A percentile compares a stretch with the other conserved stretches of the same genome.
Evolutionary conservation across 2,329 filamentous ascomycete species (phyloP).

Genomic region (Stagonosporopsis cucurbitacearum): DNA sequence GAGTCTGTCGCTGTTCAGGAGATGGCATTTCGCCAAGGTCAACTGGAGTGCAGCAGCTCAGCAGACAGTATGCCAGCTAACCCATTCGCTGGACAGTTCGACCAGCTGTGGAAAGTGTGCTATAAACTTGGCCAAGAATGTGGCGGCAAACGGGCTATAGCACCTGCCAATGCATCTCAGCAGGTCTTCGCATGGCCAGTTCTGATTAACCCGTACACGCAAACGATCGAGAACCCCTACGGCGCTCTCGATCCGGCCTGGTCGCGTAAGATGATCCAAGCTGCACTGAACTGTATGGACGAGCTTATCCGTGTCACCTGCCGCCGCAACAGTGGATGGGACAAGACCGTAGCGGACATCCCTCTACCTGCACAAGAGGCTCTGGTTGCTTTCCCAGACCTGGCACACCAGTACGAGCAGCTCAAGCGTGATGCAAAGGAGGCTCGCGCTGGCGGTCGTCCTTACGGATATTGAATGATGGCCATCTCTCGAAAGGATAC

Average conservation of each 20-base stretch:
- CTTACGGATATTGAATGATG: constrained; percentile 22
- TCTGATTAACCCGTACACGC: constrained; percentile 37
- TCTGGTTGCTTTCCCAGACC: constrained; percentile 27
- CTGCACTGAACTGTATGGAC: constrained; percentile 31
- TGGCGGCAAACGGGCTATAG: constrained; percentile 10
- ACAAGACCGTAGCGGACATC: constrained; percentile 29
- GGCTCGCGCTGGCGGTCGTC: constrained; percentile 26
- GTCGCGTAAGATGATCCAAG: constrained; percentile 23
- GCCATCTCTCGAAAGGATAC: too few species aligned
- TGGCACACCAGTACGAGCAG: constrained; percentile 24
- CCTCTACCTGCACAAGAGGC: constrained; percentile 27
- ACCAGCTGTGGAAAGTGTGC: constrained; percentile 28
- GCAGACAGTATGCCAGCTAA: constrained; percentile 20
- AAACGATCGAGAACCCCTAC: constrained; percentile 30
- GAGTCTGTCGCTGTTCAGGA: constrained; percentile 32
- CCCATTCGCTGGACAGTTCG: constrained; percentile 25
- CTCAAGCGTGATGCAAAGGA: constrained; percentile 29
- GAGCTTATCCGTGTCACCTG: constrained; percentile 24
- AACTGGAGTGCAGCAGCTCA: constrained; percentile 18
- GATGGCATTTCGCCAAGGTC: constrained; percentile 35
- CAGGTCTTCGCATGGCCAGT: constrained; percentile 32
- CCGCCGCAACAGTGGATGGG: constrained; percentile 27
- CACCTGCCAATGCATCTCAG: constrained; percentile 8
- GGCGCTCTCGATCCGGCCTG: constrained; percentile 28
- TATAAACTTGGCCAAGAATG: constrained; percentile 29